These are phyloP conservation scores for Linnemannia exigua DNA, from an alignment of 192 early-diverging fungal species.

Conservation along the genomic window DNA sequence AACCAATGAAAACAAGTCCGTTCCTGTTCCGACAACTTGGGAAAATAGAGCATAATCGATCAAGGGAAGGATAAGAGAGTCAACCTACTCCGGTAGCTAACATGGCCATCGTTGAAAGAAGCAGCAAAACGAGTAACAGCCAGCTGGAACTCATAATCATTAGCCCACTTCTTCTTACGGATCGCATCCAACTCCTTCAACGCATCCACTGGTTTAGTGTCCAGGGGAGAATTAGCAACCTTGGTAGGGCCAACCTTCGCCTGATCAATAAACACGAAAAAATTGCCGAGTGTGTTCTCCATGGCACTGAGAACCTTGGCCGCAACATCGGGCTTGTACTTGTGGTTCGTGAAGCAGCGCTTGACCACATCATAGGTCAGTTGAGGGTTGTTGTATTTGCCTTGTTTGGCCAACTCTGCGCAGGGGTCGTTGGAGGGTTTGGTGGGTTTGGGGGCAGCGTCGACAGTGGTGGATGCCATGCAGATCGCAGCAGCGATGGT, in stretches of 20 bases:
- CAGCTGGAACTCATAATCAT: conserved; percentile 44
- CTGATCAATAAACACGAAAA: conserved; percentile 39
- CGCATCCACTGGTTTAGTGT: conserved; percentile 18
- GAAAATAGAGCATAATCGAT: not conserved
- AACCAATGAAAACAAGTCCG: not conserved
- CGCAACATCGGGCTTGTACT: conserved; percentile 23
- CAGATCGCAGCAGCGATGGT: conserved; percentile 65
- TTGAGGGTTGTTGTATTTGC: not conserved
- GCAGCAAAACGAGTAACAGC: conserved; percentile 16
- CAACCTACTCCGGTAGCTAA: conserved; percentile 23
- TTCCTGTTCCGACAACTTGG: not conserved
- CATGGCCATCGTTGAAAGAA: conserved; percentile 43
- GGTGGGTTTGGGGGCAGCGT: conserved; percentile 22
- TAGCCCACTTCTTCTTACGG: conserved; percentile 26
- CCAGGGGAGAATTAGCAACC: conserved; percentile 1
- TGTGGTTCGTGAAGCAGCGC: conserved; percentile 26
- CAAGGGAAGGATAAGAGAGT: not conserved
- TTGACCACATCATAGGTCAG: conserved; percentile 21
- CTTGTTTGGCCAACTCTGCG: conserved; percentile 15
- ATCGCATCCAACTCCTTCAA: conserved; percentile 31
- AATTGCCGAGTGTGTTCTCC: conserved; percentile 30
- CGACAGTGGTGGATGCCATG: conserved; percentile 61
- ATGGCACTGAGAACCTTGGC: conserved; percentile 19
- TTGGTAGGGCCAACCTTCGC: conserved; percentile 16
- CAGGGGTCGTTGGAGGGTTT: conserved; percentile 30